These are phyloP conservation scores for Silybum marianum DNA, from an alignment of 129 eudicot genomes.

Conservation along the genomic window DNA sequence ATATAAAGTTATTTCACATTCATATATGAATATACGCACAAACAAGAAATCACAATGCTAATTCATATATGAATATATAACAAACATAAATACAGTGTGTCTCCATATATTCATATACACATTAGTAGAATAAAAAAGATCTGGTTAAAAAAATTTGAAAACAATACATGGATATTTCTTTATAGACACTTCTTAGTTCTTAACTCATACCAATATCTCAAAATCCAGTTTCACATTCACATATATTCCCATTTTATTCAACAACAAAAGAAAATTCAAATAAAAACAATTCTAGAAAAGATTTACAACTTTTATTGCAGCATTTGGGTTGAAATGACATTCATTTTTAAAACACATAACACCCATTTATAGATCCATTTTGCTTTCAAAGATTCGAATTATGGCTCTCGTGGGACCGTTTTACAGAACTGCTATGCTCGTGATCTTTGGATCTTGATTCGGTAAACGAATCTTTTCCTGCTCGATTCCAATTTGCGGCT, in stretches of 20 bases:
- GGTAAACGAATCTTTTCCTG: constrained; percentile 37
- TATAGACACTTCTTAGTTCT: not conserved
- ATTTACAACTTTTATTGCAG: constrained; percentile 3
- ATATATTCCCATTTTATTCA: not conserved
- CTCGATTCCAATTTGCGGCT: constrained; percentile 32
- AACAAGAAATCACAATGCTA: not conserved
- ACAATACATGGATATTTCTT: not conserved
- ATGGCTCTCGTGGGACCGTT: constrained; percentile 12
- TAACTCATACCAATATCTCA: not conserved
- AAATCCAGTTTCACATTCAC: not conserved
- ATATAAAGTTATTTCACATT: not conserved
- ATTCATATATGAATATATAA: not conserved
- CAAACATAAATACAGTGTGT: not conserved
- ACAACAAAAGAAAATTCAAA: not conserved
- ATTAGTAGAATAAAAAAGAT: not conserved
- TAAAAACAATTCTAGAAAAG: not conserved
- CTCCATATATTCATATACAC: not conserved
- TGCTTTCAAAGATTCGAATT: constrained; percentile 22
- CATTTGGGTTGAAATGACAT: constrained; percentile 1
- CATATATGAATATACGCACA: not conserved
- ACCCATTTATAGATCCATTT: not conserved
- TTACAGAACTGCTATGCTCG: constrained; percentile 47
- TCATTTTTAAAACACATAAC: not conserved
- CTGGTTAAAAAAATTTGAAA: not conserved
- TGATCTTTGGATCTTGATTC: constrained; percentile 43